phyloP scores from a whole-genome alignment of 148 eudicot species.

The Nepenthes gracilis region DNA sequence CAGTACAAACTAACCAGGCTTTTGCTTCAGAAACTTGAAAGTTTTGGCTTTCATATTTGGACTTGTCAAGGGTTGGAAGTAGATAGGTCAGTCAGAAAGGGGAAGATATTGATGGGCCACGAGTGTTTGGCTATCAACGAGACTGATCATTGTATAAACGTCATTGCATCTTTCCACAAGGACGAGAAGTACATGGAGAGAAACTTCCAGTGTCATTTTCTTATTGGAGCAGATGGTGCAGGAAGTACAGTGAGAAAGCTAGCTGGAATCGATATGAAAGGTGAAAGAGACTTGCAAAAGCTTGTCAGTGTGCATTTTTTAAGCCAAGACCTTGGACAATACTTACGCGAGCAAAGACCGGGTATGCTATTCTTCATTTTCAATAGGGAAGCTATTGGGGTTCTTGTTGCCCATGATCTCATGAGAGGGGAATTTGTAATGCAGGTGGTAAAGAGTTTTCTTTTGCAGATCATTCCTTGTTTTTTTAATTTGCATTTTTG shows the following conservation, averaged over 20 bases:
- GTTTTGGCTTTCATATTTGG: constrained; percentile 31
- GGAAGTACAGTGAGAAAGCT: constrained; percentile 75
- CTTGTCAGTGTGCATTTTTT: constrained; percentile 79
- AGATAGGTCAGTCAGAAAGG: constrained; percentile 24
- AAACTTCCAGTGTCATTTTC: constrained; percentile 48
- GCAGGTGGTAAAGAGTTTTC: constrained; percentile 38
- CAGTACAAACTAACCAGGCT: constrained; percentile 64
- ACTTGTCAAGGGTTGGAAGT: constrained; percentile 15
- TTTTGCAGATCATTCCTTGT: neutral
- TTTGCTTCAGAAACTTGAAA: constrained; percentile 52
- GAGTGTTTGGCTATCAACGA: constrained; percentile 45
- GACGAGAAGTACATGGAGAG: constrained; percentile 38
- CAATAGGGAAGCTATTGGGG: constrained; percentile 88
- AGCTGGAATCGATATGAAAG: constrained; percentile 56
- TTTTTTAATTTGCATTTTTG: neutral
- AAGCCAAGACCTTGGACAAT: constrained; percentile 62
- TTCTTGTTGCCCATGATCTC: constrained; percentile 97
- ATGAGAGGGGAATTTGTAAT: constrained; percentile 86
- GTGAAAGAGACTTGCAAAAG: constrained; percentile 82
- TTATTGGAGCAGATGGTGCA: constrained; percentile 90
- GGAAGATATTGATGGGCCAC: constrained; percentile 77
- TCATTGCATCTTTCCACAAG: constrained; percentile 38
- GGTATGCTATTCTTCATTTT: constrained; percentile 95
- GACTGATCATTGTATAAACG: constrained; percentile 40
- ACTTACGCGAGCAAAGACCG: constrained; percentile 67